Conservation (phyloP, 805 yeast species). For the Yamadazyma sp. region DNA sequence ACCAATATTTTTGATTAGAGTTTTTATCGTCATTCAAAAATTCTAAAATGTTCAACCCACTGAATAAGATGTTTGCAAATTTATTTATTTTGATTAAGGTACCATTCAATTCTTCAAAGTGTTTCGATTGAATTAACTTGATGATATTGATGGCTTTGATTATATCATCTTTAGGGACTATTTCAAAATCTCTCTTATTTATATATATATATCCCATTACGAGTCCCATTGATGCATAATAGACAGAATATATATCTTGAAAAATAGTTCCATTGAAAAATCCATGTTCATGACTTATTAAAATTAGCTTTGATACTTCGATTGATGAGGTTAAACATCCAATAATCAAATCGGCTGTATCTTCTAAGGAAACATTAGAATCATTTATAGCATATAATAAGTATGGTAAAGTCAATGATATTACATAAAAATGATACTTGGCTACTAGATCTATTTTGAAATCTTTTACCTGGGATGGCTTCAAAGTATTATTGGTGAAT, state of each 20-base stretch:
- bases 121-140: neutral
- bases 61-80: conserved; percentile 4
- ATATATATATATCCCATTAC: conserved; percentile 3
- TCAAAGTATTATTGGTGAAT: neutral
- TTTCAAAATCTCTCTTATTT: neutral
- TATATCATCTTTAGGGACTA: neutral
- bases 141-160: conserved; percentile 1
- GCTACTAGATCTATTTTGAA: conserved; percentile 3
- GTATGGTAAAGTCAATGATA: conserved; percentile 6
- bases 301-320: neutral
- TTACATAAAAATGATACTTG: conserved; percentile 6
- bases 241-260: conserved; percentile 5
- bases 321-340: conserved; percentile 2
- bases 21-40: neutral
- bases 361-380: neutral
- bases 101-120: conserved; percentile 2
- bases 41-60: conserved; percentile 4
- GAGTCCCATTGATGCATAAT: conserved; percentile 8
- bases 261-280: conserved; percentile 3
- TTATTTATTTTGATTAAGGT: conserved; percentile 5
- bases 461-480: neutral
- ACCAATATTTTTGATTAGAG: neutral
- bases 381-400: neutral
- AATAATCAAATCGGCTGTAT: neutral
- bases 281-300: neutral